Evolutionary conservation across 352 stramenopile genomes (phyloP), one percentile per base, ranked within the genome.

Genomic region (Pythium diclinum): DNA sequence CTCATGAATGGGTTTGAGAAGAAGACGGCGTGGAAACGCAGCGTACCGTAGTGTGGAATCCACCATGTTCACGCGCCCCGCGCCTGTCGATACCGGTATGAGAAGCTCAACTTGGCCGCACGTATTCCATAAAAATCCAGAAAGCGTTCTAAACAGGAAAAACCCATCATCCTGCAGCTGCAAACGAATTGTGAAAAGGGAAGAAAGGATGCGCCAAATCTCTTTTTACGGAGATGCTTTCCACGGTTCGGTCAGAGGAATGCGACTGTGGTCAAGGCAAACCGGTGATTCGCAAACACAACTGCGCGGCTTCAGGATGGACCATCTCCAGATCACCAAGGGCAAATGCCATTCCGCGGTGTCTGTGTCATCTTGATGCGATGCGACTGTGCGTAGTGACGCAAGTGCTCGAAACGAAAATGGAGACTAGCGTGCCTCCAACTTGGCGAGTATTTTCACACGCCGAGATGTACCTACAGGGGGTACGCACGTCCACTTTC

Each of bases 301-400:
- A 28, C 44, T 6, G n/a, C 44, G 6, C n/a, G 44, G 8, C 59
- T 65, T 65, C 59, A 65, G 59, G 47, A 59, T 56, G 57, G 7
- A 44, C 21, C 58, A 64, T 64, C 58, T 64, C 58, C 58, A 30
- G 21, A 40, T 17, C 21, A 56, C 16, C 14, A 54, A 46, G 32
- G 21, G 16, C 17, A 16, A 16, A 36, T 21, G 51, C 23, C 38
- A 56, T 49, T 46, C 19, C 44, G 8, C 17, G n/a, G 19, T 6
- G 8, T 51, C 44, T 51, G 17, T 51, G 44, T 51, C 44, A 30
- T 13, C 44, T 51, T 51, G 6, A 51, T 28, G 4, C 25, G 25
- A 30, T 51, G 44, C 6, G 44, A 51, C 19, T 30, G 44, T 30
- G 44, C 17, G 6, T 7, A 51, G n/a, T 51, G 44, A 28, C 44